Conservation (phyloP, 768 basidiomycete genomes). For the Brasilioporus rufonigricans region DNA sequence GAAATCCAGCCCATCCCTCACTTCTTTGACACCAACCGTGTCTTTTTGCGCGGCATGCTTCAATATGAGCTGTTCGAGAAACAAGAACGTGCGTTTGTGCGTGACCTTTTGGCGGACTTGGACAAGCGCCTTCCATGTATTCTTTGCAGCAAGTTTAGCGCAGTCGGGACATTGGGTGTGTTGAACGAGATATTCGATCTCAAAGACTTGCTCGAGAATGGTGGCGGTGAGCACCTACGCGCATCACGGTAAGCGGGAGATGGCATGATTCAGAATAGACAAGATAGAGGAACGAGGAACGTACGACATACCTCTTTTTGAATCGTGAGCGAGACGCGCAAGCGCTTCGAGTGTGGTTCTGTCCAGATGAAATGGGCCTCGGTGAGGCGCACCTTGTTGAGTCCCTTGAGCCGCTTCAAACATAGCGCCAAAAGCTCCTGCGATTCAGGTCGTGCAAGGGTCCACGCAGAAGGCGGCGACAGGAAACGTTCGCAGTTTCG, state of each 20-base stretch:
- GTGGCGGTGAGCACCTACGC: constrained; percentile 87
- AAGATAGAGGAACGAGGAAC: rapidly evolving
- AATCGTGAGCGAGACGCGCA: constrained; percentile 92
- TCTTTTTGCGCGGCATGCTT: constrained; percentile 97
- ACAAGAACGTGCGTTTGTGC: constrained; percentile 97
- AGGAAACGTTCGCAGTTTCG: constrained; percentile 96
- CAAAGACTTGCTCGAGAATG: constrained; percentile 95
- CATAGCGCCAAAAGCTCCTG: constrained; percentile 93
- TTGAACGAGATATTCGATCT: constrained; percentile 93
- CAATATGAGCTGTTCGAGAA: constrained; percentile 94
- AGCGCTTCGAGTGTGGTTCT: constrained; percentile 92
- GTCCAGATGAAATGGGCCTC: constrained; percentile 99
- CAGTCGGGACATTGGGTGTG: constrained; percentile 96
- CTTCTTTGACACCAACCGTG: constrained; percentile 90
- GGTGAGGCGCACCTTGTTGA: constrained; percentile 93
- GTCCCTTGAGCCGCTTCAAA: constrained; percentile 89
- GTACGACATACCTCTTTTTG: constrained; percentile 83
- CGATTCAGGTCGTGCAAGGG: constrained; percentile 83
- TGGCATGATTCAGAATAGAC: background rate
- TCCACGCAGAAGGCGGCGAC: constrained; percentile 87
- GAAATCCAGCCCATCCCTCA: constrained; percentile 93
- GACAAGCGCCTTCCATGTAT: constrained; percentile 97
- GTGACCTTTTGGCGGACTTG: constrained; percentile 99
- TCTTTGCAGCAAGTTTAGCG: constrained; percentile 92
- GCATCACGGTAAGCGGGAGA: background rate